These are phyloP conservation scores for Ophiostoma montium DNA, from an alignment of 2,329 filamentous ascomycete species.

Conservation along the genomic window DNA sequence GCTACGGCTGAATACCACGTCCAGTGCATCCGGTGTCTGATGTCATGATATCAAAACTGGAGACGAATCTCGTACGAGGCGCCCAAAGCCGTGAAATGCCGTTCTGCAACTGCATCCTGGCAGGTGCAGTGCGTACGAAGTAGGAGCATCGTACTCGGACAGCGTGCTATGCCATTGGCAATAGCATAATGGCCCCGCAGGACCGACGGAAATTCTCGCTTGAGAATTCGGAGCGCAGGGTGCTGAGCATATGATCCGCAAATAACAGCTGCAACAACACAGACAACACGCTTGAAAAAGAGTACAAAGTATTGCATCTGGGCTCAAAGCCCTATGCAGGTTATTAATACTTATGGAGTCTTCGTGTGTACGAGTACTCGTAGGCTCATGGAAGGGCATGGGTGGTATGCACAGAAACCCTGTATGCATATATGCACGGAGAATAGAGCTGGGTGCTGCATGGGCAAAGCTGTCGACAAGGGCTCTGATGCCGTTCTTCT, in stretches of 20 bases:
- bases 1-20: too few relatives aligned
- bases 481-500: background rate
- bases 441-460: background rate
- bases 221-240: too few relatives aligned
- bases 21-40: background rate
- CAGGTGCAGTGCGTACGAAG: too few relatives aligned
- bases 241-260: conserved; percentile 4
- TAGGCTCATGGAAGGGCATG: too few relatives aligned
- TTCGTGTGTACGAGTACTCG: too few relatives aligned
- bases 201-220: too few relatives aligned
- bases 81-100: background rate
- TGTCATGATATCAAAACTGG: background rate
- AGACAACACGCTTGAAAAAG: background rate
- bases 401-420: background rate
- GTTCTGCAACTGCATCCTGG: background rate
- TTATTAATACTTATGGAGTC: too few relatives aligned
- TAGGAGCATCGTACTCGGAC: too few relatives aligned
- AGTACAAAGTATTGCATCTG: background rate
- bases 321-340: background rate
- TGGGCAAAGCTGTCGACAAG: background rate
- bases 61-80: background rate
- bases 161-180: background rate
- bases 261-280: conserved; percentile 2
- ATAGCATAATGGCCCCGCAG: too few relatives aligned
- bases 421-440: background rate